Conservation (phyloP, 345 rosid species). For the Populus nigra region DNA sequence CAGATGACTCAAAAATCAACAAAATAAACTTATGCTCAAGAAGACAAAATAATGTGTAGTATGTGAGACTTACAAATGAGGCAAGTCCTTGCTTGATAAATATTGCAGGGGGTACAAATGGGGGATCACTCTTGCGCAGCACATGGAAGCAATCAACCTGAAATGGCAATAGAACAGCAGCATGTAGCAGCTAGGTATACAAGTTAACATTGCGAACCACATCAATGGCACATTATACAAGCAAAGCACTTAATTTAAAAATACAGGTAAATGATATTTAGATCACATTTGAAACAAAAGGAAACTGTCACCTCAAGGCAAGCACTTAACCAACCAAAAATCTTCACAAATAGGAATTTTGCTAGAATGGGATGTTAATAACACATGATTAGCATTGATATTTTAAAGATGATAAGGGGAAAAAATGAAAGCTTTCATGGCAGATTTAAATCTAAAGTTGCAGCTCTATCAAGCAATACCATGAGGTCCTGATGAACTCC, state of each 20-base stretch:
- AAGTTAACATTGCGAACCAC: neutral
- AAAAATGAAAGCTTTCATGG: neutral
- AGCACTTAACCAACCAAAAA: neutral
- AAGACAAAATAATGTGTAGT: neutral
- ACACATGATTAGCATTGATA: neutral
- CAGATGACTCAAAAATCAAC: conserved; percentile 4
- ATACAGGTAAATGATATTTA: neutral
- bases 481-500: neutral
- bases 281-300: neutral
- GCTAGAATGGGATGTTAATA: neutral
- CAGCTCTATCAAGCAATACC: neutral
- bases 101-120: conserved; percentile 71
- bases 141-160: conserved; percentile 99
- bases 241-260: neutral
- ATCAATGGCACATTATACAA: neutral
- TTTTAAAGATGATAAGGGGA: neutral
- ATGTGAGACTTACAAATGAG: conserved; percentile 66
- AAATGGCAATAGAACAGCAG: conserved; percentile 8
- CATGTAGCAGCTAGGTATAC: neutral
- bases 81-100: conserved; percentile 91
- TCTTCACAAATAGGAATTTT: neutral
- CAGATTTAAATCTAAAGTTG: neutral
- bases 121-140: conserved; percentile 91
- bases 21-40: neutral
- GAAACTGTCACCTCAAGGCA: neutral